Evolutionary conservation across 495 filamentous ascomycete genomes (phyloP), one percentile per base, ranked within the genome.

Genomic region (Hypoxylon lienhwacheense): DNA sequence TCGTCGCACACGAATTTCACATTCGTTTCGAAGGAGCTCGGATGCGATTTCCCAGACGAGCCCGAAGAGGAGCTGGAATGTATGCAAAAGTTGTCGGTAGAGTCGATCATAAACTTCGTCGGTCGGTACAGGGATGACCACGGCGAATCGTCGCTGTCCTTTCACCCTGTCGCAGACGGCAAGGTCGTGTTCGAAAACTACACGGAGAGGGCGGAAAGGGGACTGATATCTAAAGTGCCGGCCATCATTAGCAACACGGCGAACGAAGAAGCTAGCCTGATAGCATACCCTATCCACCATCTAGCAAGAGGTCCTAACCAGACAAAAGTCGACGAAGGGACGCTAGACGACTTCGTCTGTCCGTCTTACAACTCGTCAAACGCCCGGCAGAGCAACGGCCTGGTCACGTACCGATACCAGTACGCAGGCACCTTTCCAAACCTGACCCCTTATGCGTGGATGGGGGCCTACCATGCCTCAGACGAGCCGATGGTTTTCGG

Each of bases 381-480:
- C 35, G 33, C 55, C 7, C 53, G 51, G 7, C 16, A 48, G 20
- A 3, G 40, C 28, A 59, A 58, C 19, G 52, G 66, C 8, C 53
- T 74, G 21, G 70, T 73, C 11, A 77, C 71, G 2, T 81, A 70
- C 56, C 69, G 78, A n/a, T 82, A 77, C 54, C 64, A 74, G 45
- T 79, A 79, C 42, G 67, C 67, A 10, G 79, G 77, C 0, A 77
- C 73, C 36, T 81, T 73, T 48, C 56, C 67, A 10, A 77, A 73
- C 36, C 17, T 81, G 7, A 75, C 67, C 14, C 68, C 69, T 0
- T 66, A 61, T 21, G 5, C 49, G 14, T 76, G 73, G 73, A 68
- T 79, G 49, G 77, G 77, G 5, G 77, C 78, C n/a, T 81, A 78
- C 37, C 78, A 81, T 46, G 68, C 66, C 1, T 66, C 69, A 29